phyloP scores from a whole-genome alignment of 805 yeast genomes.

The Metschnikowia borealis region DNA sequence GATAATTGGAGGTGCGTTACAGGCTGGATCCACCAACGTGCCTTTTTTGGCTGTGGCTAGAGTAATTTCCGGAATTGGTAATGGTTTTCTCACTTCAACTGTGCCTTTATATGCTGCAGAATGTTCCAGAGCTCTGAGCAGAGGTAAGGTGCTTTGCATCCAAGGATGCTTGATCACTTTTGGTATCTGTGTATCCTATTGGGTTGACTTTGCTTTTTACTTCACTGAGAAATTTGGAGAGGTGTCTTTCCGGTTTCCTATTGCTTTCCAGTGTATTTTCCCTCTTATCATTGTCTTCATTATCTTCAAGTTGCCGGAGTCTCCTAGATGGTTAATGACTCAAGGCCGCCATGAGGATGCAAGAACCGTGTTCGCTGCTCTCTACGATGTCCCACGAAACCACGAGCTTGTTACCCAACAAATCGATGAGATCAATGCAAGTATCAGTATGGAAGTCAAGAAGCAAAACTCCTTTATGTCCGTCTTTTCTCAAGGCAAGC shows the following conservation, averaged over 20 bases:
- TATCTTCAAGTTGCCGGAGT: conserved; percentile 34
- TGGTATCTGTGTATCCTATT: conserved; percentile 31
- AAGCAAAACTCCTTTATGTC: conserved; percentile 22
- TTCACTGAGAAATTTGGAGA: conserved; percentile 21
- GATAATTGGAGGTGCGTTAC: conserved; percentile 23
- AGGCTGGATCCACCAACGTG: conserved; percentile 20
- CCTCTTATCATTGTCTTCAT: conserved; percentile 16
- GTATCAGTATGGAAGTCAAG: conserved; percentile 23
- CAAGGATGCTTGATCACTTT: conserved; percentile 27
- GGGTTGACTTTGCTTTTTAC: conserved; percentile 36
- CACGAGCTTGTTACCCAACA: conserved; percentile 22
- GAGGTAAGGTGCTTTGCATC: conserved; percentile 29
- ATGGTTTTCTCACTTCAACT: conserved; percentile 33
- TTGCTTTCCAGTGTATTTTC: conserved; percentile 27
- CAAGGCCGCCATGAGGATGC: conserved; percentile 30
- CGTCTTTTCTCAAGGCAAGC: conserved; percentile 40
- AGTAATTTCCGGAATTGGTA: conserved; percentile 32
- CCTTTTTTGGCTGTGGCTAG: conserved; percentile 31
- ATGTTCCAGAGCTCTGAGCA: conserved; percentile 29
- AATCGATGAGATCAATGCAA: conserved; percentile 24
- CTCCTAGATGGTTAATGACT: conserved; percentile 42
- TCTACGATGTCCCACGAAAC: conserved; percentile 23
- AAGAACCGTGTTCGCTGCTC: conserved; percentile 16
- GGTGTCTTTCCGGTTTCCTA: conserved; percentile 33
- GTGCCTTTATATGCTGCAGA: conserved; percentile 37